Evolutionary conservation across 139 green algal species (phyloP).

Genomic region (Ettlia oleoabundans): DNA sequence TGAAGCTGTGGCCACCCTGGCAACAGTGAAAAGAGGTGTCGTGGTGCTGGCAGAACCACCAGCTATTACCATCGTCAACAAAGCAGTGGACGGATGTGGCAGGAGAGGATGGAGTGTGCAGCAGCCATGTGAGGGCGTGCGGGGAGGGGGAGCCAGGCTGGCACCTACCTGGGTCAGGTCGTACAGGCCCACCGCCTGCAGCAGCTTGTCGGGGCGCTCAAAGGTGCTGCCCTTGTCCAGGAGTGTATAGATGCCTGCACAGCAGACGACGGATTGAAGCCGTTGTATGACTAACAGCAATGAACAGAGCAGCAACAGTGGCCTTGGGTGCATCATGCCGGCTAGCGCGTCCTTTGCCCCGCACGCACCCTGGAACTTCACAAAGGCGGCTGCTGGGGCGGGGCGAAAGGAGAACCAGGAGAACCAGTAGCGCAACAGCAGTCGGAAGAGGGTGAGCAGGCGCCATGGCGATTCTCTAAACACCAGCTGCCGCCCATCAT

Average conservation of each 20-base stretch:
- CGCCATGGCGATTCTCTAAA: slow-evolving; percentile 31
- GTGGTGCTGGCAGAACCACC: too few relatives aligned
- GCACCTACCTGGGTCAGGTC: slow-evolving; percentile 59
- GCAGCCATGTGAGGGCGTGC: too few relatives aligned
- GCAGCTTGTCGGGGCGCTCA: slow-evolving; percentile 50
- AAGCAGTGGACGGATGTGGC: too few relatives aligned
- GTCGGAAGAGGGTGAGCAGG: slow-evolving; percentile 30
- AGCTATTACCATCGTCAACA: too few relatives aligned
- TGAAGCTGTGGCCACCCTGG: too few relatives aligned
- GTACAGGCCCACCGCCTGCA: slow-evolving; percentile 55
- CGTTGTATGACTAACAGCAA: too few relatives aligned
- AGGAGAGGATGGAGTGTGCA: too few relatives aligned
- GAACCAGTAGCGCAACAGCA: slow-evolving; percentile 37
- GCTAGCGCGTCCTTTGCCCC: neutral
- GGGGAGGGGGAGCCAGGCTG: too few relatives aligned
- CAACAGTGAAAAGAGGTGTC: too few relatives aligned
- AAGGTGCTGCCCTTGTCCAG: slow-evolving; percentile 41
- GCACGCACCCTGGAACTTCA: slow-evolving; percentile 10
- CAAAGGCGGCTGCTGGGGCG: neutral
- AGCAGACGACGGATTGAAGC: too few relatives aligned
- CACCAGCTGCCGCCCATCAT: slow-evolving; percentile 32
- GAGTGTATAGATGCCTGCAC: slow-evolving; percentile 54
- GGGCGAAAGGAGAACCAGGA: neutral
- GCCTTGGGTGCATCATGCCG: too few relatives aligned
- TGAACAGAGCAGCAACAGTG: too few relatives aligned